A percentile compares a stretch with the other conserved stretches of the same genome.
phyloP scores from a whole-genome alignment of 805 yeast species.

The Saccharomycopsis vini region DNA sequence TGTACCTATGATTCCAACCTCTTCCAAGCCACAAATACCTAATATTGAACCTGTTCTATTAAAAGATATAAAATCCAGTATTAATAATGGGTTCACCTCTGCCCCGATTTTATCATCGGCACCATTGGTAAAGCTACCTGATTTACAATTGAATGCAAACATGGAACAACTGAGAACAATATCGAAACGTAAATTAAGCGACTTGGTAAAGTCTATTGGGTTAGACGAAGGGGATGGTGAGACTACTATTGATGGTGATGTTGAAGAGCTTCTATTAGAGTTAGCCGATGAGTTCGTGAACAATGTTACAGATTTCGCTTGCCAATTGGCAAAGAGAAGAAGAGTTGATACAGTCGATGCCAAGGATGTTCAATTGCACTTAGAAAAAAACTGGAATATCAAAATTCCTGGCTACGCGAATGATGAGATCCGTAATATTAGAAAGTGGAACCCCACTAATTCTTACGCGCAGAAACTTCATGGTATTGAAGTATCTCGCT shows the following conservation, averaged over 20 bases:
- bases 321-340: slow-evolving; percentile 90
- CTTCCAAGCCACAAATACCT: slow-evolving; percentile 56
- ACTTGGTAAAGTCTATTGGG: slow-evolving; percentile 74
- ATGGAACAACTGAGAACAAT: slow-evolving; percentile 53
- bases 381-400: slow-evolving; percentile 91
- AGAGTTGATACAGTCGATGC: slow-evolving; percentile 81
- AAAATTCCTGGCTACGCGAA: slow-evolving; percentile 88
- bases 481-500: slow-evolving; percentile 29
- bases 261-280: slow-evolving; percentile 82
- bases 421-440: slow-evolving; percentile 76
- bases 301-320: slow-evolving; percentile 86
- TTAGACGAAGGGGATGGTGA: slow-evolving; percentile 88
- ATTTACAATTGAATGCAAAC: slow-evolving; percentile 64
- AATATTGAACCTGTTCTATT: slow-evolving; percentile 58
- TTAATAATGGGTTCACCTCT: slow-evolving; percentile 75
- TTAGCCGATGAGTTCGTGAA: slow-evolving; percentile 93
- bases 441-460: slow-evolving; percentile 61
- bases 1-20: slow-evolving; percentile 63
- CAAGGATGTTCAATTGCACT: slow-evolving; percentile 81
- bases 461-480: slow-evolving; percentile 58
- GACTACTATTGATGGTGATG: slow-evolving; percentile 88
- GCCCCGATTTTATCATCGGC: slow-evolving; percentile 70
- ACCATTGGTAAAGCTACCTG: slow-evolving; percentile 63
- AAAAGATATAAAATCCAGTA: slow-evolving; percentile 69
- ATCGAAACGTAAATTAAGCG: slow-evolving; percentile 82